These are phyloP conservation scores for Starmerella apicola DNA, from an alignment of 805 yeast species.

Conservation along the genomic window DNA sequence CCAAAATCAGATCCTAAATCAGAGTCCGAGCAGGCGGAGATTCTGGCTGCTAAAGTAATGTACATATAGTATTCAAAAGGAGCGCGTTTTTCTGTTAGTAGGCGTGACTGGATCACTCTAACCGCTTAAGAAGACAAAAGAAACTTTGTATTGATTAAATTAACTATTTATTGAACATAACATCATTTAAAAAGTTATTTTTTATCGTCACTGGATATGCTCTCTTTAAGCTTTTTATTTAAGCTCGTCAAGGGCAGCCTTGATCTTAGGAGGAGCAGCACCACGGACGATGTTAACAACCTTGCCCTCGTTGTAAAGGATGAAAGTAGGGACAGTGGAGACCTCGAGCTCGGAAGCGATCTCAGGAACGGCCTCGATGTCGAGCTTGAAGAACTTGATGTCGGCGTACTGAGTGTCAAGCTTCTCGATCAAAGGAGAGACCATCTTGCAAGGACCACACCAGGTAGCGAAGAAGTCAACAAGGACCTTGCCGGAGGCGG, in stretches of 20 bases:
- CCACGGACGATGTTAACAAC: conserved; percentile 72
- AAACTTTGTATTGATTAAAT: too few species aligned
- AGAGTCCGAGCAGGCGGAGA: background rate
- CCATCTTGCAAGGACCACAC: conserved; percentile 99
- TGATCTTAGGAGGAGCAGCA: conserved; percentile 53
- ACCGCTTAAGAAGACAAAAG: too few species aligned
- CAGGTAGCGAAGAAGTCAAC: conserved; percentile 95
- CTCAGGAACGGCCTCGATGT: conserved; percentile 70
- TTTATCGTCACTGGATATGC: too few species aligned
- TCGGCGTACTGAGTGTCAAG: conserved; percentile 39
- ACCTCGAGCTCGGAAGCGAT: conserved; percentile 61
- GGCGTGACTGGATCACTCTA: too few species aligned
- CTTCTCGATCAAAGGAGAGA: conserved; percentile 82
- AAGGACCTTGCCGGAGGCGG: conserved; percentile 64
- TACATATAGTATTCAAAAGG: conserved; percentile 3
- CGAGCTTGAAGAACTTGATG: conserved; percentile 77
- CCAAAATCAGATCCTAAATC: background rate
- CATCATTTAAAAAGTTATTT: too few species aligned
- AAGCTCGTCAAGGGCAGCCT: conserved; percentile 53
- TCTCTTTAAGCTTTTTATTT: conserved; percentile 10
- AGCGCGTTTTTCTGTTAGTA: too few species aligned
- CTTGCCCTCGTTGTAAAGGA: conserved; percentile 74
- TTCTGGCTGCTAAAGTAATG: background rate
- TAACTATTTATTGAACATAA: too few species aligned
- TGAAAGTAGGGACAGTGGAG: conserved; percentile 53